Evolutionary conservation across 306 rosid genomes (phyloP), one percentile per base, ranked within the genome.

Genomic region (Dryas octopetala): DNA sequence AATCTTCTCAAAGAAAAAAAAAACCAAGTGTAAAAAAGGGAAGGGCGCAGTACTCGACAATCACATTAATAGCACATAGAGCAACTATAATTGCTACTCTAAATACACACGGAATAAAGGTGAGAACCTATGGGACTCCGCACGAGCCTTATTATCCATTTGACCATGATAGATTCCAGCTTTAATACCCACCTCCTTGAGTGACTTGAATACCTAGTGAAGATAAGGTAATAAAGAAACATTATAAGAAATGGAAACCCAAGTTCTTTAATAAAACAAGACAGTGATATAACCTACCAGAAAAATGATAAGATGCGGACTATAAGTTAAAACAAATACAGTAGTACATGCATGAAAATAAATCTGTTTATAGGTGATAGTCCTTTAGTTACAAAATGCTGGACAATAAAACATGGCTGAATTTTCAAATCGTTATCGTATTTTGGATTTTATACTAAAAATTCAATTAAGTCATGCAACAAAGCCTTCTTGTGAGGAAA

Each of bases 131-230:
- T 93, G 98, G 83, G 96, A 89, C 74, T 93, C 96, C 19, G 88
- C 89, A 74, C 97, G 96, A 59, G 91, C 73, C 81, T 70, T 88
- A 66, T 75, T 92, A 76, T 68, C 59, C 96, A 93, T 89, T 81
- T 89, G 93, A 78, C 96, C 93, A 78, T 91, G 98, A 79, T 93
- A 91, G 65, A 84, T 86, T 77, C 96, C 97, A 68, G 86, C 88
- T 71, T 74, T 78, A 68, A 93, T 84, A 57, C 96, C 93, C 23
- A 78, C 91, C 78, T 88, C 96, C 58, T 45, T 60, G 79, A 93
- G 87, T 74, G 90, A 84, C 80, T 80, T 74, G 76, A 78, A 80
- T 86, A 93, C 80, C 98, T 93, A 79, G 70, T 38, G 71, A 82
- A 86, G 74, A 79, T 40, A 77, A 74, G 64, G 71, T 67, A 68